Evolutionary conservation across 805 yeast species (phyloP).

Genomic region (Phaffomyces thermotolerans): DNA sequence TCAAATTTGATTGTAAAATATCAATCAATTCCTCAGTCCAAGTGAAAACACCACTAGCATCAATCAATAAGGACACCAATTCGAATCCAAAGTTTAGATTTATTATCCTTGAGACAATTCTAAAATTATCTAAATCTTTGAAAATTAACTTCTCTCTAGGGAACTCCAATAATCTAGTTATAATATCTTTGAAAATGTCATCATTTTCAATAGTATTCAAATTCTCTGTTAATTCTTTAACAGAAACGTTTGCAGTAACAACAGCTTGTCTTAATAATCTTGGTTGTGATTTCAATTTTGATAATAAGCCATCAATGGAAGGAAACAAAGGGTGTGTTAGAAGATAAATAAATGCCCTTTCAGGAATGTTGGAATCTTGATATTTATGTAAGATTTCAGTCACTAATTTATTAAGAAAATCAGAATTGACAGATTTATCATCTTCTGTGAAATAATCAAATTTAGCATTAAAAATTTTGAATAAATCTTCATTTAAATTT

Average conservation of each 20-base stretch:
- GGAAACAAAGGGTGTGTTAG: constrained; percentile 89
- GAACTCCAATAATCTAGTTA: constrained; percentile 56
- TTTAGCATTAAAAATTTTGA: constrained; percentile 26
- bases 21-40: constrained; percentile 48
- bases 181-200: constrained; percentile 60
- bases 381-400: no score
- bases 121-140: constrained; percentile 26
- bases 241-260: constrained; percentile 63
- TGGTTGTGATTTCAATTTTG: constrained; percentile 45
- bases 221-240: constrained; percentile 56
- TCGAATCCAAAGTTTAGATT: constrained; percentile 47
- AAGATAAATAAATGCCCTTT: constrained; percentile 58
- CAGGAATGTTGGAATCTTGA: constrained; percentile 18
- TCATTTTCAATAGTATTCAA: constrained; percentile 49
- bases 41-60: constrained; percentile 65
- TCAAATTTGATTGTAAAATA: constrained; percentile 38
- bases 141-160: constrained; percentile 34
- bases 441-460: constrained; percentile 52
- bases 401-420: neutral
- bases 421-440: constrained; percentile 57
- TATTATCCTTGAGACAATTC: constrained; percentile 38
- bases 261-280: constrained; percentile 75
- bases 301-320: constrained; percentile 48
- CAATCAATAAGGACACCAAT: constrained; percentile 57
- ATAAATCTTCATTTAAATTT: constrained; percentile 27